phyloP scores from a whole-genome alignment of 139 green algal genomes.

The Chlamydomonas asymmetrica region DNA sequence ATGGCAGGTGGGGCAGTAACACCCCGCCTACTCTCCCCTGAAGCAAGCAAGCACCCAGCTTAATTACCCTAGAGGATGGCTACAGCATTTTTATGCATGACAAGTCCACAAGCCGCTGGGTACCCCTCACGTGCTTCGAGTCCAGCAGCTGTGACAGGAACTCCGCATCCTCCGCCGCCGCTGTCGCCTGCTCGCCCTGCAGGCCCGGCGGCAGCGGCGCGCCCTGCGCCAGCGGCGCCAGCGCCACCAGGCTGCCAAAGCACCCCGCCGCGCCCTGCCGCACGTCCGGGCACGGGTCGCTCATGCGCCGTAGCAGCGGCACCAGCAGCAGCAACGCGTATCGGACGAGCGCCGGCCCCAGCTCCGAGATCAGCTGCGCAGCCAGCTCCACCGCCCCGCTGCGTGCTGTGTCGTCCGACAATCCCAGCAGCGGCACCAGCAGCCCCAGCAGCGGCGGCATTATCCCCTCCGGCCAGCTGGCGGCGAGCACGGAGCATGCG shows the following conservation, averaged over 20 bases:
- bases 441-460: slow-evolving; percentile 59
- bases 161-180: slow-evolving; percentile 57
- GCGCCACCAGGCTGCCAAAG: slow-evolving; percentile 83
- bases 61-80: too few relatives aligned
- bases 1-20: too few relatives aligned
- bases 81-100: too few relatives aligned
- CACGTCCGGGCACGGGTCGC: slow-evolving; percentile 66
- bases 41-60: too few relatives aligned
- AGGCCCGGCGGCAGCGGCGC: slow-evolving; percentile 62
- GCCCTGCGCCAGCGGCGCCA: slow-evolving; percentile 87
- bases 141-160: slow-evolving; percentile 94
- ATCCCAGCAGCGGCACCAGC: slow-evolving; percentile 51
- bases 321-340: slow-evolving; percentile 85
- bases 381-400: slow-evolving; percentile 50
- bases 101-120: too few relatives aligned
- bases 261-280: slow-evolving; percentile 59
- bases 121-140: slow-evolving; percentile 65
- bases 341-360: slow-evolving; percentile 54
- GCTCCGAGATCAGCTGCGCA: slow-evolving; percentile 11
- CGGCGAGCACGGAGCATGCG: slow-evolving; percentile 38
- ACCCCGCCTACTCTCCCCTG: too few relatives aligned
- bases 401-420: slow-evolving; percentile 16
- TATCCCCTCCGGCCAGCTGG: slow-evolving; percentile 36
- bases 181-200: slow-evolving; percentile 46
- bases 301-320: slow-evolving; percentile 88